phyloP scores from a whole-genome alignment of 345 rosid species.

The Raphanus raphanistrum region DNA sequence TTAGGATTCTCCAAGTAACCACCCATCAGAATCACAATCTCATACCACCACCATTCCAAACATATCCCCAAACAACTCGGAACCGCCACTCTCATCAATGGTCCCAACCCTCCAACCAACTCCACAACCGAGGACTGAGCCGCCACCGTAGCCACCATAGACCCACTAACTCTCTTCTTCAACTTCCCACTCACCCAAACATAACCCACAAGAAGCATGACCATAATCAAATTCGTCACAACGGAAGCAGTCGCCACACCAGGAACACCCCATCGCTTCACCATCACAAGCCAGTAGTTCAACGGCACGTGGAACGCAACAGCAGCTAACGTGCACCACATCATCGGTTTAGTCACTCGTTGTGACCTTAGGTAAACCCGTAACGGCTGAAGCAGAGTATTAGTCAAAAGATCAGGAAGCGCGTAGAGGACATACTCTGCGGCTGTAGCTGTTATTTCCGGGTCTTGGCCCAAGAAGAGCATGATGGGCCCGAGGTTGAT shows the following conservation, averaged over 20 bases:
- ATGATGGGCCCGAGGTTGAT: constrained; percentile 77
- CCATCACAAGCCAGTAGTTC: constrained; percentile 65
- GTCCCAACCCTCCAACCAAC: constrained; percentile 63
- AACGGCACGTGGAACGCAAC: constrained; percentile 81
- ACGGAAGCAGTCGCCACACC: constrained; percentile 96
- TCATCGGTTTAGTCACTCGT: constrained; percentile 76
- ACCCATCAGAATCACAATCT: constrained; percentile 82
- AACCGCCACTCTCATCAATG: constrained; percentile 76
- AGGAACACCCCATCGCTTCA: constrained; percentile 62
- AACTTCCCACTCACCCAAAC: constrained; percentile 64
- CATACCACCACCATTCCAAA: constrained; percentile 99
- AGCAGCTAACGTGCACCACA: constrained; percentile 86
- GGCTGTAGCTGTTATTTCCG: constrained; percentile 74
- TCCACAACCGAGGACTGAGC: constrained; percentile 42
- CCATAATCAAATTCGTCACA: constrained; percentile 80
- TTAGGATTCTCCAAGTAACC: constrained; percentile 87
- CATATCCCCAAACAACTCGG: constrained; percentile 97
- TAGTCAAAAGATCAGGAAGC: constrained; percentile 81
- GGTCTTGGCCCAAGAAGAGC: constrained; percentile 83
- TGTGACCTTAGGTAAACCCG: constrained; percentile 85
- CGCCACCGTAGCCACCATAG: constrained; percentile 28
- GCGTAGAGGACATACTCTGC: constrained; percentile 78
- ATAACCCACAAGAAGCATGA: constrained; percentile 70
- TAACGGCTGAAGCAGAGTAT: constrained; percentile 82
- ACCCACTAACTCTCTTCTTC: constrained; percentile 48